phyloP scores from a whole-genome alignment of 768 basidiomycete genomes.

The Termitomyces sp. region DNA sequence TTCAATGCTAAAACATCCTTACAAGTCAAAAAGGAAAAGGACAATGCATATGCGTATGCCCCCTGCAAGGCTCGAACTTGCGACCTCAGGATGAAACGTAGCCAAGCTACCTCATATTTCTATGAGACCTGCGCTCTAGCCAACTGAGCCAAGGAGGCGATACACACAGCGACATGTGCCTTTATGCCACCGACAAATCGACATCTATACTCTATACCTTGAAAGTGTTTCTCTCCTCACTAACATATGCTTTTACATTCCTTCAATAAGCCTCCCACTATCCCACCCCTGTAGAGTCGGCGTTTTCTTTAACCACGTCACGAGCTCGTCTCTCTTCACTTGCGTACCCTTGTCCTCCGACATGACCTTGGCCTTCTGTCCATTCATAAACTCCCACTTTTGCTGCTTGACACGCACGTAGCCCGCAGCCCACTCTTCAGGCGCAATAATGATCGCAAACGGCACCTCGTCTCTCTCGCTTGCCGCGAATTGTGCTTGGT shows the following conservation, averaged over 20 bases:
- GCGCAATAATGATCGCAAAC: slow-evolving; percentile 89
- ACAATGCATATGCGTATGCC: too few species aligned
- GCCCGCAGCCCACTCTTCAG: slow-evolving; percentile 79
- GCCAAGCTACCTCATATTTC: background rate
- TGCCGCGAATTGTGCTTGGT: slow-evolving; percentile 80
- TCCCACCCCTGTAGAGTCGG: slow-evolving; percentile 40
- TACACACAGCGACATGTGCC: too few species aligned
- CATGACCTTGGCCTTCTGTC: slow-evolving; percentile 64
- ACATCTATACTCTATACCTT: too few species aligned
- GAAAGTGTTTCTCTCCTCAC: too few species aligned
- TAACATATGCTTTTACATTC: background rate
- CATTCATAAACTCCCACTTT: slow-evolving; percentile 69
- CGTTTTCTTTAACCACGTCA: slow-evolving; percentile 55
- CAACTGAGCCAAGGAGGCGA: slow-evolving; percentile 2
- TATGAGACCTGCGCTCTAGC: slow-evolving; percentile 4
- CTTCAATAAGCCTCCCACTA: slow-evolving; percentile 20
- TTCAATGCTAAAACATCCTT: too few species aligned
- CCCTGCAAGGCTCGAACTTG: slow-evolving; percentile 51
- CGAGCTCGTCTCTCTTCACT: slow-evolving; percentile 56
- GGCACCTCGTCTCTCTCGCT: slow-evolving; percentile 91
- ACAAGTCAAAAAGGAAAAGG: too few species aligned
- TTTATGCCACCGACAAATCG: background rate
- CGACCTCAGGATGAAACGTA: slow-evolving; percentile 39
- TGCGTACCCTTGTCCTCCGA: slow-evolving; percentile 59
- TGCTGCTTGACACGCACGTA: slow-evolving; percentile 91